Conservation (phyloP, 2,329 filamentous ascomycete species). For the Tolypocladium guangdongense region DNA sequence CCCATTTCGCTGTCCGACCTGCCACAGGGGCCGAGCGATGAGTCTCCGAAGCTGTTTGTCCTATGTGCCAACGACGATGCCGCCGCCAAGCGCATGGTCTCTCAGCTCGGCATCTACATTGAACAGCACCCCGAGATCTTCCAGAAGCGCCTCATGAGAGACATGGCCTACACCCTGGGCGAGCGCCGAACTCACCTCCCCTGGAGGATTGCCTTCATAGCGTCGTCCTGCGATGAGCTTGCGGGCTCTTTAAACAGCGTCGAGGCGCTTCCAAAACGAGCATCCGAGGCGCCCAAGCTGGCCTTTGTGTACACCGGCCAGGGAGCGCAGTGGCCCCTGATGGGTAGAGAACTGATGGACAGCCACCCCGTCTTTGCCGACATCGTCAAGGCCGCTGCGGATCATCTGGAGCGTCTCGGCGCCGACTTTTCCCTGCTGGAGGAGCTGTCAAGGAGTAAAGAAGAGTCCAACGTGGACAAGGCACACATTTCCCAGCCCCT, state of each 20-base stretch:
- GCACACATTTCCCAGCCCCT: slow-evolving; percentile 33
- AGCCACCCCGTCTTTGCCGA: slow-evolving; percentile 23
- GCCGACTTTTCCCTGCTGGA: slow-evolving; percentile 24
- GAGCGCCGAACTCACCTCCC: slow-evolving; percentile 31
- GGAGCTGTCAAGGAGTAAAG: slow-evolving; percentile 23
- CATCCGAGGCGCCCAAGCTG: slow-evolving; percentile 9
- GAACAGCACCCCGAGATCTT: slow-evolving; percentile 31
- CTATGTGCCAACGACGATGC: slow-evolving; percentile 27
- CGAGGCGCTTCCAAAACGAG: slow-evolving; percentile 6
- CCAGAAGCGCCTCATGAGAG: slow-evolving; percentile 29
- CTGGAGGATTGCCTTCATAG: slow-evolving; percentile 32
- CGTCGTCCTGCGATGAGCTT: slow-evolving; percentile 32
- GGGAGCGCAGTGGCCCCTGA: slow-evolving; percentile 25
- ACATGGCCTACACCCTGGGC: slow-evolving; percentile 37
- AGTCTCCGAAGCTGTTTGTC: slow-evolving; percentile 27
- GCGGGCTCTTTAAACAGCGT: slow-evolving; percentile 30
- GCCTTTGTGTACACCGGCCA: slow-evolving; percentile 29
- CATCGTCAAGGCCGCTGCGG: slow-evolving; percentile 19
- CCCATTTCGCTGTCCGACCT: slow-evolving; percentile 3
- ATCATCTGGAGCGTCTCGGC: slow-evolving; percentile 21
- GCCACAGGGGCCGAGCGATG: background rate
- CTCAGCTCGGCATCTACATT: slow-evolving; percentile 24
- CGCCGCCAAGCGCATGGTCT: slow-evolving; percentile 18
- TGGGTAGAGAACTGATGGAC: slow-evolving; percentile 26
- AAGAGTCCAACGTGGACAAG: slow-evolving; percentile 21